These are phyloP conservation scores for Coniophora puteana DNA, from an alignment of 1,284 basidiomycete genomes.

Conservation along the genomic window DNA sequence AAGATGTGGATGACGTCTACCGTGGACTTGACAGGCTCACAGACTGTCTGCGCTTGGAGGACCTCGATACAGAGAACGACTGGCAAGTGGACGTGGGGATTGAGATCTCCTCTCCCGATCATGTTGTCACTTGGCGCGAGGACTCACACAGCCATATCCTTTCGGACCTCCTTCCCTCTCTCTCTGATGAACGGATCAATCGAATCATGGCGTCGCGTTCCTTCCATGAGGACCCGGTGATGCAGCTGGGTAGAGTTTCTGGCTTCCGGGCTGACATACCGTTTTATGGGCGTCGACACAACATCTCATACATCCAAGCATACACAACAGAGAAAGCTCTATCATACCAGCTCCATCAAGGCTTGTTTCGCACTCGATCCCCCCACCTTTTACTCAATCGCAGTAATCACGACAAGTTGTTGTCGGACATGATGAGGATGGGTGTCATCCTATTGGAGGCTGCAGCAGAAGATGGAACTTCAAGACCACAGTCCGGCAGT, in stretches of 20 bases:
- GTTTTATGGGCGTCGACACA: background rate
- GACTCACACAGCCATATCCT: too few species aligned
- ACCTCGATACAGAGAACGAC: background rate
- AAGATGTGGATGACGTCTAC: background rate
- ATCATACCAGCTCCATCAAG: constrained; percentile 12
- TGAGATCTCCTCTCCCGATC: background rate
- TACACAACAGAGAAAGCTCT: constrained; percentile 14
- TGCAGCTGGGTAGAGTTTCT: background rate
- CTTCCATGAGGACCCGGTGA: background rate
- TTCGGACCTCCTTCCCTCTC: too few species aligned
- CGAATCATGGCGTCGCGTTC: constrained; percentile 2
- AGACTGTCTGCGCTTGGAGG: too few species aligned
- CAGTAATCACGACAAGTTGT: too few species aligned
- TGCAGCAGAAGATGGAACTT: too few species aligned
- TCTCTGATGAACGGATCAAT: too few species aligned
- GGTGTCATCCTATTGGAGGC: too few species aligned
- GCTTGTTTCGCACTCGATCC: constrained; percentile 5
- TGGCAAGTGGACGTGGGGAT: constrained; percentile 4
- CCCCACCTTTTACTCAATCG: too few species aligned
- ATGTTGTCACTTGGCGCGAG: constrained; percentile 6
- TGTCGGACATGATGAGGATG: too few species aligned
- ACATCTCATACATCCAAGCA: constrained; percentile 9
- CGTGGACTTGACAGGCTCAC: constrained; percentile 1
- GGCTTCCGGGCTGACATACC: background rate
- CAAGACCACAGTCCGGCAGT: too few species aligned